Evolutionary conservation across 2,329 filamentous ascomycete species (phyloP), one percentile per base, ranked within the genome.

Genomic region (Colletotrichum gigasporum): DNA sequence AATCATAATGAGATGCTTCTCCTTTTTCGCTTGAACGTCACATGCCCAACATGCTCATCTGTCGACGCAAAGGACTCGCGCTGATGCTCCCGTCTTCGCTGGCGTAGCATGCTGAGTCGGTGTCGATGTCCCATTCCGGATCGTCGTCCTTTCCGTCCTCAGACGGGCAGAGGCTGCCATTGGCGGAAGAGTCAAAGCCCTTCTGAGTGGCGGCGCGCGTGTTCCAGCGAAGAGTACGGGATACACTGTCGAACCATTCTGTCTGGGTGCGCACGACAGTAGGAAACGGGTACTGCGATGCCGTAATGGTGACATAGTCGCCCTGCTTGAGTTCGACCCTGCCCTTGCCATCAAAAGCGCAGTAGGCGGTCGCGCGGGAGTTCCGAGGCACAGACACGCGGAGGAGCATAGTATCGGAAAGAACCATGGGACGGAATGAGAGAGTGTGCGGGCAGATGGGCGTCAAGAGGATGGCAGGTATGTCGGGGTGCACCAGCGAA

Each of bases 361-460:
- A 97, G 83, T 97, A 97, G 1, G 96, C 96, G 0, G 94, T 97
- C 14, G 94, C 95, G 47, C 96, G 91, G 37, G 93, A 96, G 72
- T 90, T 89, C 67, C 86, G 85, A 0, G 96, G 96, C 11, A 99
- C 90, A 5, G 91, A 91, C 54, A 99, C 92, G 52, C 94, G 93
- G 65, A 99, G 87, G 14, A 94, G 90, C 84, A 97, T 93, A 59
- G 92, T 96, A 80, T 99, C 96, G 50, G 94, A 97, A 50, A 99
- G 88, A 7, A 99, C 92, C 96, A 99, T 98, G 32, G 96, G 96
- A 9, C 96, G 89, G 87, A 99, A 99, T 12, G 93, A 97, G 14
- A 99, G 85, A 0, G 95, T 98, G 75, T 99, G 96, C 8, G 96
- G 96, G 79, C 96, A 99, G 77, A 99, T 98, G 18, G 96, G 96